Evolutionary conservation across 345 rosid genomes (phyloP).

Genomic region (Xanthoceras sorbifolium): DNA sequence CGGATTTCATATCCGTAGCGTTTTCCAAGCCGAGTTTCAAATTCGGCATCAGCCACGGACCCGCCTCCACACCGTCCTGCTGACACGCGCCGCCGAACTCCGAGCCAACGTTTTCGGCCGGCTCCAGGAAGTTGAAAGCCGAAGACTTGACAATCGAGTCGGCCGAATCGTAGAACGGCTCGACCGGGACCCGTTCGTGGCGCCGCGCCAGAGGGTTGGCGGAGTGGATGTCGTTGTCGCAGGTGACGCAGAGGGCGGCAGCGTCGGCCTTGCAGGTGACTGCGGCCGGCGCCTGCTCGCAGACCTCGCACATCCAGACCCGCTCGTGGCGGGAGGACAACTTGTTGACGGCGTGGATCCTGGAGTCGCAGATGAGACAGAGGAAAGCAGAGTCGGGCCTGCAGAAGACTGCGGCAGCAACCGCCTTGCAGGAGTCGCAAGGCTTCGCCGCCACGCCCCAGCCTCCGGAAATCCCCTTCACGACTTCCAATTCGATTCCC

Average conservation of each 20-base stretch:
- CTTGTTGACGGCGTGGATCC: conserved; percentile 54
- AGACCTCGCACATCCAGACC: conserved; percentile 79
- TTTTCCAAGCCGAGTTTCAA: conserved; percentile 34
- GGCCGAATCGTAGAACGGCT: conserved; percentile 61
- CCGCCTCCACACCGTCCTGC: conserved; percentile 36
- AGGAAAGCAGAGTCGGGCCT: conserved; percentile 74
- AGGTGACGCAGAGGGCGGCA: conserved; percentile 77
- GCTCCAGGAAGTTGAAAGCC: conserved; percentile 43
- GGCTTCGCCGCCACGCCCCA: conserved; percentile 63
- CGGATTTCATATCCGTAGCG: conserved; percentile 32
- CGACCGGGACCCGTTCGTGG: conserved; percentile 79
- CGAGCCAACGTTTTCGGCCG: conserved; percentile 10
- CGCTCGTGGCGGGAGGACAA: conserved; percentile 67
- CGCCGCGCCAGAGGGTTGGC: conserved; percentile 89
- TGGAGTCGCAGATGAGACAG: conserved; percentile 63
- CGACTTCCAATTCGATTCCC: conserved; percentile 41
- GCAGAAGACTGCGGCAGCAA: conserved; percentile 67
- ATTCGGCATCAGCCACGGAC: conserved; percentile 39
- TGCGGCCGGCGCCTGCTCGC: conserved; percentile 95
- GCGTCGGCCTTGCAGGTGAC: conserved; percentile 98
- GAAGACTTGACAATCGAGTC: conserved; percentile 39
- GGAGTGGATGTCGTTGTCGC: conserved; percentile 91
- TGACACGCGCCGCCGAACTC: conserved; percentile 33
- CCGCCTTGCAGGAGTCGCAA: conserved; percentile 81
- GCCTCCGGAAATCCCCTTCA: conserved; percentile 40